Evolutionary conservation across 1,139 yeast species (phyloP).

Genomic region (Saccharomyces hybrid): DNA sequence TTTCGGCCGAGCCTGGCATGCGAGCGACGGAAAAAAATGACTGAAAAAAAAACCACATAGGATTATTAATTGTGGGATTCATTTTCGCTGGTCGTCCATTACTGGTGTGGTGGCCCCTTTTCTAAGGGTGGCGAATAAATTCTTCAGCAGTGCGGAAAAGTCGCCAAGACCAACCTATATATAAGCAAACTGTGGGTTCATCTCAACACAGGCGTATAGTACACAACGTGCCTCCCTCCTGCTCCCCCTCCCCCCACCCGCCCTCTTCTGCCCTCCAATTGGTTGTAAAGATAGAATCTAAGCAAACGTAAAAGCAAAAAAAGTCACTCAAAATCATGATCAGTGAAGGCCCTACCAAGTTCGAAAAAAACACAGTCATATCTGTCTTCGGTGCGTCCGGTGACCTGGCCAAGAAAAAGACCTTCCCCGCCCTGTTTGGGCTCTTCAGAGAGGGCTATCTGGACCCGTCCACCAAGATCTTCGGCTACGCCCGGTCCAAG

Average conservation of each 20-base stretch:
- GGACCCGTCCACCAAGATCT: slow-evolving; percentile 60
- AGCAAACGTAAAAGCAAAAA: not conserved
- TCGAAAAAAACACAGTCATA: slow-evolving; percentile 60
- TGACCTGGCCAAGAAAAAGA: slow-evolving; percentile 93
- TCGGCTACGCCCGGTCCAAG: slow-evolving; percentile 88
- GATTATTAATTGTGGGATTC: not conserved
- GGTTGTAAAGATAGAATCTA: not conserved
- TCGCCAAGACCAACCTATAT: not conserved
- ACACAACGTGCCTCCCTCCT: not conserved
- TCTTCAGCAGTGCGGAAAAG: not conserved
- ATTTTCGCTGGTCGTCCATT: not conserved
- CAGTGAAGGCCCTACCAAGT: slow-evolving; percentile 21
- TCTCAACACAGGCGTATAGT: not conserved
- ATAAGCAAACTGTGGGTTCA: slow-evolving; percentile 1
- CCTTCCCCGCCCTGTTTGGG: slow-evolving; percentile 76
- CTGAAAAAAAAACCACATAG: not conserved
- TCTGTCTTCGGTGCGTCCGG: slow-evolving; percentile 96
- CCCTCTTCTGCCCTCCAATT: not conserved
- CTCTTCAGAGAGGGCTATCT: slow-evolving; percentile 69
- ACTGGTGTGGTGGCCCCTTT: slow-evolving; percentile 1
- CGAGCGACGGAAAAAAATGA: not conserved
- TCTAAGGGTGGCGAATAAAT: slow-evolving; percentile 1
- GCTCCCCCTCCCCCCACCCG: not conserved
- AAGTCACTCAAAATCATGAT: not conserved
- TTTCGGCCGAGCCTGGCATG: not conserved